Percentiles rank a stretch among this genome's conserved stretches.
Conservation (phyloP, 768 basidiomycete genomes). For the Podaxis sp. region DNA sequence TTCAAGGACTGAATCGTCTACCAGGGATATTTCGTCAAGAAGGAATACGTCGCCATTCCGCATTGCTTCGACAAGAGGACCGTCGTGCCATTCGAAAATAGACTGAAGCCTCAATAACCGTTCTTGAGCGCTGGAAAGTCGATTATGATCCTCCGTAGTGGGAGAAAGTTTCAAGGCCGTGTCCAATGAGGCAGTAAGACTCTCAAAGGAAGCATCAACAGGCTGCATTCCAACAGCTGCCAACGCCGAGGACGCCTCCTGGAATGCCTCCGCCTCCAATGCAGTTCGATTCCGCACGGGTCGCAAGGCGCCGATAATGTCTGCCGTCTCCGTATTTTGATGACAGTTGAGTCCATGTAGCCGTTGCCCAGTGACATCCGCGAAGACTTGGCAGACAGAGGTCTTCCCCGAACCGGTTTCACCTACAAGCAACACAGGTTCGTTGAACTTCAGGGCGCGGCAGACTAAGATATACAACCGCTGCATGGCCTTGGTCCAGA, state of each 20-base stretch:
- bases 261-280: slow-evolving; percentile 48
- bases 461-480: slow-evolving; percentile 82
- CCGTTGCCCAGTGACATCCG: slow-evolving; percentile 57
- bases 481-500: slow-evolving; percentile 95
- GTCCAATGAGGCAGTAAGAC: slow-evolving; percentile 27
- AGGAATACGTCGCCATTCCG: slow-evolving; percentile 79
- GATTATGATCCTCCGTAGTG: slow-evolving; percentile 22
- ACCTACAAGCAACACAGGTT: slow-evolving; percentile 93
- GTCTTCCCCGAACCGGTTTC: slow-evolving; percentile 99
- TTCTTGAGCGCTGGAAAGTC: slow-evolving; percentile 42
- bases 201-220: slow-evolving; percentile 24
- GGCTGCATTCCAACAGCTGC: slow-evolving; percentile 37
- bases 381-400: slow-evolving; percentile 90
- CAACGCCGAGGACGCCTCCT: slow-evolving; percentile 42
- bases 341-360: slow-evolving; percentile 89
- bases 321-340: slow-evolving; percentile 97
- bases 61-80: slow-evolving; percentile 96
- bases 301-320: slow-evolving; percentile 90
- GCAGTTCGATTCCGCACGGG: slow-evolving; percentile 78
- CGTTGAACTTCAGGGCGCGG: slow-evolving; percentile 85
- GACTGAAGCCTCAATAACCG: slow-evolving; percentile 56
- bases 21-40: slow-evolving; percentile 95
- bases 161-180: slow-evolving; percentile 25
- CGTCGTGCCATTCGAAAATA: slow-evolving; percentile 96
- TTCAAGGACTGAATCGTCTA: slow-evolving; percentile 97